Base-by-base conservation (phyloP, 495 filamentous ascomycete species). In the Tuber umbilicatum region DNA sequence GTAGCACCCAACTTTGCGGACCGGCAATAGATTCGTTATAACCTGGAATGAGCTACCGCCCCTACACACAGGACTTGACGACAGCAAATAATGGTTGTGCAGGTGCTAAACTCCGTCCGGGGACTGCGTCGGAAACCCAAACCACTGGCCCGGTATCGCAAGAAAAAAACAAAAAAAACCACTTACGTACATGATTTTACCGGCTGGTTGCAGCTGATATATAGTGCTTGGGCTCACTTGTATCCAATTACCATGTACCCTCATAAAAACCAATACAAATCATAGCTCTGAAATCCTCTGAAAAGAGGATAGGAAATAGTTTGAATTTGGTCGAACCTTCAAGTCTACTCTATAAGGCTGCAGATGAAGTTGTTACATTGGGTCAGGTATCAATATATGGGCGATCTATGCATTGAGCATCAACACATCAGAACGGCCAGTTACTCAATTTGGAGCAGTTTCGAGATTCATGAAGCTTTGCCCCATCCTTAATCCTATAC, bases 341-440 rank as follows among this genome's bases (percentile, higher is more conserved):
- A 64, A 19, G 27, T 64, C 55, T 64, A 64, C 55, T 35, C 55
- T 27, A 64, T 64, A 64, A 64, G 55, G 55, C 55, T 64, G 55
- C 10, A 64, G 55, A 64, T 64, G 55, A 35, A 64, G 55, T 64
- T 12, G 55, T 27, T 64, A 35, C 27, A 64, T 64, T 16, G 27
- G 55, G 27, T 35, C 14, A 35, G 5, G 27, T 64, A 64, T 64
- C 27, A 35, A 64, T 64, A 31, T 64, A 64, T 64, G 55, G 27
- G 27, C 12, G 27, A 35, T 64, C 55, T 6, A 64, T 64, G 55
- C 27, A 4, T 64, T 19, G 55, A 35, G 14, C 16, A 64, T 64
- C 55, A 64, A 64, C 27, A 64, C 55, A 64, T 64, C 55, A 35
- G 55, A 64, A 64, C 27, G 3, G 1, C 55, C 55, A 64, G 55